A percentile compares a stretch with the other conserved stretches of the same genome.
Evolutionary conservation across 2,329 filamentous ascomycete genomes (phyloP).

Genomic region (Proliferodiscus dingleyae): DNA sequence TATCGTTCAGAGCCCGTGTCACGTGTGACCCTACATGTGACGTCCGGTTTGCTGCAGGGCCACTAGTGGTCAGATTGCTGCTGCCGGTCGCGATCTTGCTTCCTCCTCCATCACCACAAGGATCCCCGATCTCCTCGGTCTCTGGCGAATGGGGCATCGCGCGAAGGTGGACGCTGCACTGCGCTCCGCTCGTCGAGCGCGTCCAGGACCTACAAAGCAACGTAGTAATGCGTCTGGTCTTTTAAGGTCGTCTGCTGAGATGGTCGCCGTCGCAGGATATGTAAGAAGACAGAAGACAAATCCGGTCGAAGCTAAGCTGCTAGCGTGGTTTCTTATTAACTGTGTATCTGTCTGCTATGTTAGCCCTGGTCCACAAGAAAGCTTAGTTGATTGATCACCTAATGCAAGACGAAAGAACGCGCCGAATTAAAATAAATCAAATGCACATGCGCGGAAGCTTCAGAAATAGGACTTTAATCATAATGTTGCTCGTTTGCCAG

Average conservation of each 20-base stretch:
- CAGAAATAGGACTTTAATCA: background rate
- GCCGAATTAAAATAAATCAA: background rate
- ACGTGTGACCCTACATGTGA: background rate
- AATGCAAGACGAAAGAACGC: background rate
- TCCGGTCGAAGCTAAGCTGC: background rate
- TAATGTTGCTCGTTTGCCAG: background rate
- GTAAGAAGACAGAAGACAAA: background rate
- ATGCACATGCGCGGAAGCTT: background rate
- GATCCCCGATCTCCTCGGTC: background rate
- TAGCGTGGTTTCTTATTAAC: slow-evolving; percentile 4
- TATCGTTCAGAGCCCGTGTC: too few relatives aligned
- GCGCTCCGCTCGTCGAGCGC: background rate
- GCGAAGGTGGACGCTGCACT: background rate
- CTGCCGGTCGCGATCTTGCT: background rate
- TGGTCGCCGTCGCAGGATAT: background rate
- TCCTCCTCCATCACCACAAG: background rate
- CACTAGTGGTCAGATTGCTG: background rate
- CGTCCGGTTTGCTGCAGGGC: background rate
- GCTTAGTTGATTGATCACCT: background rate
- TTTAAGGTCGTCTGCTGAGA: too few relatives aligned
- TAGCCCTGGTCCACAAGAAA: background rate
- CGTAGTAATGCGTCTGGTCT: background rate
- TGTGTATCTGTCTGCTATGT: background rate
- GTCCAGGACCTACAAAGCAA: background rate
- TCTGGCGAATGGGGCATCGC: background rate